Base-by-base conservation (phyloP, 2,329 filamentous ascomycete genomes). In the Hypoxylon sp. region DNA sequence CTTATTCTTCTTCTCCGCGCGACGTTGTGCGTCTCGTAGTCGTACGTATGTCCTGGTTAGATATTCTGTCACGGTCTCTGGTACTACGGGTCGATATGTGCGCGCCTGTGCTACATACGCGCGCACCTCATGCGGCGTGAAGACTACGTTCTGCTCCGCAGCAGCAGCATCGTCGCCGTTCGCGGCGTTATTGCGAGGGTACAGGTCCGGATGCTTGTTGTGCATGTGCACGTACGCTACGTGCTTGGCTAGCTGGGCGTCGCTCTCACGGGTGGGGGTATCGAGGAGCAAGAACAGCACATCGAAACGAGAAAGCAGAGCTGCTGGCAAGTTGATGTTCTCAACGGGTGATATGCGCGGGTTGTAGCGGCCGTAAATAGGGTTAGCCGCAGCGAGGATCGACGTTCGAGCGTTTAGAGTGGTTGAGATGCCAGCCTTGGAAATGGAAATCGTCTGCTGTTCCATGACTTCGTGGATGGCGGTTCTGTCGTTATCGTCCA, bases 321-420 rank as follows among this genome's bases (percentile, higher is more conserved):
- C 95, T 17, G 95, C 95, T n/a, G 95, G 95, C 41, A 99, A 89
- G 79, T 99, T 99, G 80, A 99, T 99, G 79, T 99, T 99, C 79
- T 99, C 95, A 24, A 99, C 94, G 0, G 95, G 95, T 0, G 94
- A 97, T 72, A 99, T 91, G 67, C 93, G 92, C 59, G 95, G 95
- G 81, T 99, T 99, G 84, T 99, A 99, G 66, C 95, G 92, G 68
- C 95, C 95, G 74, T 99, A 99, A 43, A 99, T 87, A 60, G 95
- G 95, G 81, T 99, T 99, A 70, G 95, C 95, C 19, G 95, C 95
- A 17, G 95, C 94, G 15, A 99, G 87, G 73, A 99, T 97, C 0
- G 93, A 97, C 19, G 95, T 98, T 65, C 95, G 90, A 20, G 95
- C 95, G 76, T 99, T 99, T 61, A 99, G 87, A 0, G 94, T 97